Conservation (phyloP, 768 basidiomycete species). For the Rhizopogon roseolus region DNA sequence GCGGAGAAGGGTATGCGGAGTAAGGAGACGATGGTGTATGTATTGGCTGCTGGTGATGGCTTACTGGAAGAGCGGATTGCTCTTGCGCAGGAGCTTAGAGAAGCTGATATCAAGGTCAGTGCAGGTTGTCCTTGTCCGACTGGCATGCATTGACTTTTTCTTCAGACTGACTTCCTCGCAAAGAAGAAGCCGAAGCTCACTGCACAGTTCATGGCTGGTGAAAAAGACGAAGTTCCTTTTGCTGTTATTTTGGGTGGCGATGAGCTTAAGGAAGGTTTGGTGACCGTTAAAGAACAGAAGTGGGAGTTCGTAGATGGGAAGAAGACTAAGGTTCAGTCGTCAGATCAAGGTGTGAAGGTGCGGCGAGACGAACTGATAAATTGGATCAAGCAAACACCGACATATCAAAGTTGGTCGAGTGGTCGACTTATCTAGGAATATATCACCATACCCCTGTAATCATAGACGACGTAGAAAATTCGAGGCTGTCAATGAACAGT, state of each 20-base stretch:
- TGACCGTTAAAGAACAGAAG: slow-evolving; percentile 87
- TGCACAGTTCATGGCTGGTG: slow-evolving; percentile 85
- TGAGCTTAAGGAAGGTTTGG: slow-evolving; percentile 79
- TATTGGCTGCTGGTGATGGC: slow-evolving; percentile 89
- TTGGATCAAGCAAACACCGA: slow-evolving; percentile 50
- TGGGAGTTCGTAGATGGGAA: slow-evolving; percentile 74
- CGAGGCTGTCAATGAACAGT: neutral
- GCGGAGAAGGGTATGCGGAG: slow-evolving; percentile 71
- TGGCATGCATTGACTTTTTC: slow-evolving; percentile 1
- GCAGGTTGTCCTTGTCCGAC: neutral
- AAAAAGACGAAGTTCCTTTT: slow-evolving; percentile 90
- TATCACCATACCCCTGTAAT: neutral
- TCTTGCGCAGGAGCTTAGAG: slow-evolving; percentile 77
- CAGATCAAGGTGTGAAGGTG: slow-evolving; percentile 64
- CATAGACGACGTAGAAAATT: slow-evolving; percentile 7
- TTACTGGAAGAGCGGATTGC: slow-evolving; percentile 79
- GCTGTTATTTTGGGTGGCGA: slow-evolving; percentile 87
- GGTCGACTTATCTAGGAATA: slow-evolving; percentile 21
- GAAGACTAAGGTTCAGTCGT: slow-evolving; percentile 57
- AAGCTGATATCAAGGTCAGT: slow-evolving; percentile 81
- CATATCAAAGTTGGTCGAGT: slow-evolving; percentile 26
- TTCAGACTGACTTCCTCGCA: slow-evolving; percentile 85
- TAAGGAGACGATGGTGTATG: slow-evolving; percentile 92
- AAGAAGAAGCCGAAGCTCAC: slow-evolving; percentile 89
- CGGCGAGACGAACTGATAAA: slow-evolving; percentile 53